phyloP scores from a whole-genome alignment of 768 basidiomycete species.

The Hypholoma sublateritium region DNA sequence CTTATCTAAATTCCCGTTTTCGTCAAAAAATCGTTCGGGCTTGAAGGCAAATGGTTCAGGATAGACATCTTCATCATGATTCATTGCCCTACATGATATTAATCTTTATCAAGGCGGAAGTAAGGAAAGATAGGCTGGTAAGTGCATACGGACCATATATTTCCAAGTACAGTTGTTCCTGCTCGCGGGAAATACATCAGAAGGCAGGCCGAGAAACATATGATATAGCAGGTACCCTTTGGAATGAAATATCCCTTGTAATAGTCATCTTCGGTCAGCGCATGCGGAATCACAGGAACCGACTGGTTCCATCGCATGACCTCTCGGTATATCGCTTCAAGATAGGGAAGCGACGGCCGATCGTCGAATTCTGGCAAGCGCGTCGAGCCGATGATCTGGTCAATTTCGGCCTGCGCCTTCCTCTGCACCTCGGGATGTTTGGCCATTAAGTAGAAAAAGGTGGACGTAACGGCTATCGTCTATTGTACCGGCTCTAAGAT shows the following conservation, averaged over 20 bases:
- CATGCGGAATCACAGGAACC: slow-evolving; percentile 1
- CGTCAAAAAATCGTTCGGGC: slow-evolving; percentile 26
- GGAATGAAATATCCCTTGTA: slow-evolving; percentile 9
- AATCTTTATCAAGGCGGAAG: neutral
- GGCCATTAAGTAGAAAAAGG: slow-evolving; percentile 4
- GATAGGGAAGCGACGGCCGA: neutral
- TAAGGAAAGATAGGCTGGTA: neutral
- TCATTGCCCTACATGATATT: slow-evolving; percentile 5
- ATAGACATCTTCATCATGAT: slow-evolving; percentile 32
- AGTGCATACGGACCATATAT: neutral
- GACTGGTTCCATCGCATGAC: slow-evolving; percentile 2
- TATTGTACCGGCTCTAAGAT: neutral
- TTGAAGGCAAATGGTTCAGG: slow-evolving; percentile 32
- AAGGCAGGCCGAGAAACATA: neutral
- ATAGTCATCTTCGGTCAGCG: neutral
- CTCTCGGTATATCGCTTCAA: slow-evolving; percentile 2
- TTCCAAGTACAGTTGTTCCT: neutral
- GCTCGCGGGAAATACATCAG: neutral
- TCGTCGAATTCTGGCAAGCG: slow-evolving; percentile 3
- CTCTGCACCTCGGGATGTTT: neutral
- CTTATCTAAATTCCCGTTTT: slow-evolving; percentile 15
- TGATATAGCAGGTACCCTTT: neutral
- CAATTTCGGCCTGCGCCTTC: neutral
- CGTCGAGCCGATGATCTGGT: neutral
- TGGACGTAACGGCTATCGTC: neutral